Base-by-base conservation (phyloP, 1,284 basidiomycete species). In the Pseudozyma sp. region DNA sequence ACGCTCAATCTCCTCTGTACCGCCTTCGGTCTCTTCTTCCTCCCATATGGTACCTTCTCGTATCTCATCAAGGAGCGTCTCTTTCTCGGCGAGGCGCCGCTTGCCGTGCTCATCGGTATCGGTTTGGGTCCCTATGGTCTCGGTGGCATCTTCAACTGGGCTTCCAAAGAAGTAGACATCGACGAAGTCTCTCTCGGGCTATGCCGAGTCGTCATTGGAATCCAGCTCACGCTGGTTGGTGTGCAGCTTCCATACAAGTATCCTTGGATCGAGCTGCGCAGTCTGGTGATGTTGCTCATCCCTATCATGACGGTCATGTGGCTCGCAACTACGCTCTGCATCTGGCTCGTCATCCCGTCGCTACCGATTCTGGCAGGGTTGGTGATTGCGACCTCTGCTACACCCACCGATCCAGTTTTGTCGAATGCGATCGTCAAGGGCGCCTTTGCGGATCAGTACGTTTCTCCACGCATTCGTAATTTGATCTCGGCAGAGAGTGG, bases 401-500 rank as follows among this genome's bases (percentile, higher is more conserved):
- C 78, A 2, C 75, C 78, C 6, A 81, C 79, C 3, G 80, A 81
- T 61, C 77, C 74, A 29, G 78, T 81, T 8, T 55, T 81, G 7
- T 75, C 74, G 37, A 80, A 79, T 44, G 67, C 77, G 17, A 77
- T 81, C 39, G 76, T 80, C 49, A 80, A 80, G 39, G 80, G 80
- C 30, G 77, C 75, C 1, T 81, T 81, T 33, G 80, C 80, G 0
- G 80, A 81, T 35, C 73, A 78, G 58, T 78, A 80, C 61, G 75
- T 81, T 44, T 75, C 74, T 39, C 74, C 77, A 8, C 62, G 80
- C 3, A 50, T 81, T 19, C 65, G 80, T 24, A 80, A 81, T 43
- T 58, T 81, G 37, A 77, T 81, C 63, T 78, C 72, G 9, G 80
- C 71, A n/a, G 80, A 81, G 59, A 73, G 67, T 16, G 80, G 80